Evolutionary conservation across 2,329 filamentous ascomycete genomes (phyloP).

Genomic region (Tolypocladium cylindrosporum): DNA sequence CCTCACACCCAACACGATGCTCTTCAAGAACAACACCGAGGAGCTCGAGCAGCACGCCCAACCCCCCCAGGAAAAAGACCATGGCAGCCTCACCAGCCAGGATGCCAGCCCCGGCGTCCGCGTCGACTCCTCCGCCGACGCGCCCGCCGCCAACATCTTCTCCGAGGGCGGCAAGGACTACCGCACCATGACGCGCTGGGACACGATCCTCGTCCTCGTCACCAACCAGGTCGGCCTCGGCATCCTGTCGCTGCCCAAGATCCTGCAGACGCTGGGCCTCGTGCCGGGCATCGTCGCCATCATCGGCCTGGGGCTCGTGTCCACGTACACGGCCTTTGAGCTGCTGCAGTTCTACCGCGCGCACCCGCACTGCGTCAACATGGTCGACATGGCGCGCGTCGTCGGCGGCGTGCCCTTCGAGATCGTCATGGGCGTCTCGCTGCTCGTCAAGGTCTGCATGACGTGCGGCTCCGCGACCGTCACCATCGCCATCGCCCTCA

Average conservation of each 20-base stretch:
- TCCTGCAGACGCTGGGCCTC: conserved; percentile 57
- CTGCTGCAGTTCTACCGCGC: conserved; percentile 58
- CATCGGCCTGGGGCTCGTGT: conserved; percentile 52
- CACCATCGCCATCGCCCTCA: conserved; percentile 57
- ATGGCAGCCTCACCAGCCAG: too few relatives aligned
- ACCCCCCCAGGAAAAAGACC: neutral
- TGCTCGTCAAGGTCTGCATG: conserved; percentile 63
- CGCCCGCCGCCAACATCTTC: conserved; percentile 15
- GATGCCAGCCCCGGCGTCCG: too few relatives aligned
- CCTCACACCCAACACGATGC: too few relatives aligned
- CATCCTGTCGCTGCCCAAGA: conserved; percentile 62
- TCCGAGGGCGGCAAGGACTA: conserved; percentile 20
- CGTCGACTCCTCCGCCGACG: too few relatives aligned
- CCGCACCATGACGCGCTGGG: conserved; percentile 23
- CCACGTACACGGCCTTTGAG: conserved; percentile 44
- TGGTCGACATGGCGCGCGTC: conserved; percentile 58
- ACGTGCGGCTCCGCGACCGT: conserved; percentile 59
- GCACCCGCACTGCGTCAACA: conserved; percentile 59
- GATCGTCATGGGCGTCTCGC: conserved; percentile 40
- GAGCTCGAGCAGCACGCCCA: neutral
- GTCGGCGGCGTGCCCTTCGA: conserved; percentile 24
- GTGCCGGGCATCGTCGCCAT: conserved; percentile 60
- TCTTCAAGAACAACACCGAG: too few relatives aligned
- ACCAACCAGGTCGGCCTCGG: conserved; percentile 26
- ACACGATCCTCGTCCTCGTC: conserved; percentile 20